These are phyloP conservation scores for Eleusine indica DNA, from an alignment of 176 grass and related monocot species.

Conservation along the genomic window DNA sequence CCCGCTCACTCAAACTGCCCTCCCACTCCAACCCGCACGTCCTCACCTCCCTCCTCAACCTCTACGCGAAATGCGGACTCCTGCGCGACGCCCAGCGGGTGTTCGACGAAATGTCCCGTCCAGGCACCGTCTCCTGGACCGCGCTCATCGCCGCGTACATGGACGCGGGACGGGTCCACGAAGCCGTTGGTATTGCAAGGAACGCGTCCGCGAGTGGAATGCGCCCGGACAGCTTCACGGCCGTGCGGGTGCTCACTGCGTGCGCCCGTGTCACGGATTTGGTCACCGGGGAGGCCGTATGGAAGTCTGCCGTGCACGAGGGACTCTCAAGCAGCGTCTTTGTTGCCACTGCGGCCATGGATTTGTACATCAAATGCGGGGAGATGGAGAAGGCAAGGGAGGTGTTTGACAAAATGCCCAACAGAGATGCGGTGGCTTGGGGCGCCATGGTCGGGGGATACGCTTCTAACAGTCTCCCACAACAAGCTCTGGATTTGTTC, in stretches of 20 bases:
- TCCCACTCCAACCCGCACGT: conserved; percentile 48
- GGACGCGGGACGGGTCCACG: conserved; percentile 7
- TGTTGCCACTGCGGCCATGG: conserved; percentile 52
- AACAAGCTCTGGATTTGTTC: conserved; percentile 59
- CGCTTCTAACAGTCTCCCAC: conserved; percentile 57
- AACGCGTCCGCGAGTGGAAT: conserved; percentile 36
- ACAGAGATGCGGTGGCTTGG: conserved; percentile 64
- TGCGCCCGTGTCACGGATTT: conserved; percentile 53
- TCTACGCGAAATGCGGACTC: conserved; percentile 54
- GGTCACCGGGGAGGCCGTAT: conserved; percentile 42
- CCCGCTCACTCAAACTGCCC: conserved; percentile 54
- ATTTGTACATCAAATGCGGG: conserved; percentile 67
- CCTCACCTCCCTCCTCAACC: conserved; percentile 55
- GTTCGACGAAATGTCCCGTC: conserved; percentile 71
- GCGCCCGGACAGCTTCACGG: conserved; percentile 56
- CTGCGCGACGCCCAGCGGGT: conserved; percentile 29
- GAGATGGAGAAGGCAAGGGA: conserved; percentile 49
- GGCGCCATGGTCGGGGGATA: conserved; percentile 67
- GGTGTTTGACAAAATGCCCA: conserved; percentile 57
- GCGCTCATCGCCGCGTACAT: conserved; percentile 70
- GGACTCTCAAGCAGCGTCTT: conserved; percentile 43
- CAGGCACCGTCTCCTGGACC: conserved; percentile 60
- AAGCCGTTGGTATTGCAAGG: conserved; percentile 28
- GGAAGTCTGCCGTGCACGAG: conserved; percentile 32
- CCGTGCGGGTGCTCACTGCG: conserved; percentile 51